Base-by-base conservation (phyloP, 345 rosid genomes). In the Populus davidiana region DNA sequence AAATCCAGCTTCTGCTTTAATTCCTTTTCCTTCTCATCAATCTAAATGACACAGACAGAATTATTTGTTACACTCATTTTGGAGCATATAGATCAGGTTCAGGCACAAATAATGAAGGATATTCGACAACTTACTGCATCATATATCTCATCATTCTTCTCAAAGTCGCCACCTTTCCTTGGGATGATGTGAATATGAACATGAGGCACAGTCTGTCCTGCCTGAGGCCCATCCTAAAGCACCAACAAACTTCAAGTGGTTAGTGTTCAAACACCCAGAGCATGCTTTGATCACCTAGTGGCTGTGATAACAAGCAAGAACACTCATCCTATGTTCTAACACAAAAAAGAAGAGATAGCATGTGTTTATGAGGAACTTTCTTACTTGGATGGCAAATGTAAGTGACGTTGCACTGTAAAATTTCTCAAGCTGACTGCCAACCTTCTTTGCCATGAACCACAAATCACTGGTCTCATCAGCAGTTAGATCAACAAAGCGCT, bases 191-290 rank as follows among this genome's bases (percentile, higher is more conserved):
- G 98, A 86, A 96, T 83, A 83, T 93, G 99, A 69, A 96, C 95
- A 86, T 96, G 97, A 17, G 96, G 89, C 75, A 92, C 98, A 18
- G 92, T 89, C 88, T 93, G 99, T 72, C 99, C 98, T 33, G 97
- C 89, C 44, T 91, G 86, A n/a, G 98, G 96, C 33, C 97, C 98
- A 77, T 96, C 99, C 98, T 96, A 81, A 67, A 27, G 29, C 67
- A 35, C 72, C 18, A 67, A 44, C 10, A 65, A 66, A 78, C 31
- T 39, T n/a, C 21, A 20, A 72, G 31, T 35, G 52, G 21, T 78
- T 49, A 52, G 50, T 50, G 31, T 38, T 14, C 31, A 17, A 8
- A 14, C 35, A 44, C 16, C 21, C 31, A 39, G 41, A 73, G 68
- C 47, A 61, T 73, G 67, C 75, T 36, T 59, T 23, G 39, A 54